These are phyloP conservation scores for Penicillium sp. DNA, from an alignment of 2,329 filamentous ascomycete species.

Conservation along the genomic window DNA sequence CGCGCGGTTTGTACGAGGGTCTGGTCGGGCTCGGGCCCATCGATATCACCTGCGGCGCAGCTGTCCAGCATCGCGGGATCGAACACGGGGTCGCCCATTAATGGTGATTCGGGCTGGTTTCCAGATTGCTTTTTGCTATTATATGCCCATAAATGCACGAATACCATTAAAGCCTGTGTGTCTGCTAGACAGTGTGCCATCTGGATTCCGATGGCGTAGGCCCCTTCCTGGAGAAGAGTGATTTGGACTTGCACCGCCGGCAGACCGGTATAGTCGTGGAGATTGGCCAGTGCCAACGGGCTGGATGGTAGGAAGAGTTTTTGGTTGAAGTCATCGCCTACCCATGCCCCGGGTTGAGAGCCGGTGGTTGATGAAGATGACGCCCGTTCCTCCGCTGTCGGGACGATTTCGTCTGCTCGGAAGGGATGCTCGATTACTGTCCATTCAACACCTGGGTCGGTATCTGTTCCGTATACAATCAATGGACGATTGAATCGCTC, in stretches of 20 bases:
- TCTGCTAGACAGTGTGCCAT: slow-evolving; percentile 50
- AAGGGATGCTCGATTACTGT: neutral
- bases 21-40: neutral
- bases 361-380: neutral
- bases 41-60: slow-evolving; percentile 2
- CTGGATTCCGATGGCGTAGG: slow-evolving; percentile 44
- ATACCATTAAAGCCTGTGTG: slow-evolving; percentile 45
- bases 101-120: neutral
- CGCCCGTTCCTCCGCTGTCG: slow-evolving; percentile 5
- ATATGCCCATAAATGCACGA: slow-evolving; percentile 46
- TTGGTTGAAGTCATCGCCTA: slow-evolving; percentile 1
- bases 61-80: slow-evolving; percentile 1
- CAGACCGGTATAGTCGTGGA: neutral
- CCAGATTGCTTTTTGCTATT: slow-evolving; percentile 39
- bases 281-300: slow-evolving; percentile 2
- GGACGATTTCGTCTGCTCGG: slow-evolving; percentile 1
- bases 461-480: neutral
- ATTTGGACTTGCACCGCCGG: slow-evolving; percentile 37
- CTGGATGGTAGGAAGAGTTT: neutral
- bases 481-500: slow-evolving; percentile 14
- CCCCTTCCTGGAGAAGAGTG: slow-evolving; percentile 44
- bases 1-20: neutral
- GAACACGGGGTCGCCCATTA: neutral
- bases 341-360: neutral
- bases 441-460: slow-evolving; percentile 12